Evolutionary conservation across 306 rosid species (phyloP).

Genomic region (Begonia peltatifolia): DNA sequence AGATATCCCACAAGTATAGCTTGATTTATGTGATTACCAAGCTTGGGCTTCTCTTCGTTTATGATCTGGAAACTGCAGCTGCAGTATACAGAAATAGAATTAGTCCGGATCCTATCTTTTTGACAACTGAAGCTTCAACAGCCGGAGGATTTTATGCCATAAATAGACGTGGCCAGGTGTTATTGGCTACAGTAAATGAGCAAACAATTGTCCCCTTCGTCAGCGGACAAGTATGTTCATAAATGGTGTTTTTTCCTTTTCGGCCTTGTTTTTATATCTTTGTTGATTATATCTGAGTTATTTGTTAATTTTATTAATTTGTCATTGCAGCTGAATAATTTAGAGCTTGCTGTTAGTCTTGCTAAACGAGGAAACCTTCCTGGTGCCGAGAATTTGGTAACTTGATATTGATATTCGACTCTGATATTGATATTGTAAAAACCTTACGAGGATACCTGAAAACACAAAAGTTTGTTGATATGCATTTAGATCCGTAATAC

Average conservation of each 20-base stretch:
- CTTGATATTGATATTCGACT: slow-evolving; percentile 3
- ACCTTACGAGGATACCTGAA: too few relatives aligned
- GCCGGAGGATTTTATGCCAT: slow-evolving; percentile 89
- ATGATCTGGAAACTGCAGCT: slow-evolving; percentile 94
- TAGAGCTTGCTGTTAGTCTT: slow-evolving; percentile 97
- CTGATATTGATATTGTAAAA: too few relatives aligned
- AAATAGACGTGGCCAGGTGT: slow-evolving; percentile 95
- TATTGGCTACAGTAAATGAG: slow-evolving; percentile 93
- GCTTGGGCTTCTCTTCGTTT: slow-evolving; percentile 96
- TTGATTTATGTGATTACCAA: slow-evolving; percentile 96
- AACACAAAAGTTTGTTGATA: too few relatives aligned
- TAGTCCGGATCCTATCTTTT: slow-evolving; percentile 96
- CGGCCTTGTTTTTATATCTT: not conserved
- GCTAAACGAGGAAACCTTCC: slow-evolving; percentile 99
- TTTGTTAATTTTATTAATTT: not conserved
- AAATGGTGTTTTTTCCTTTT: slow-evolving; percentile 3
- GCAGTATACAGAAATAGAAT: slow-evolving; percentile 98
- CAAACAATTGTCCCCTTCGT: slow-evolving; percentile 88
- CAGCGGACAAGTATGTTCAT: slow-evolving; percentile 74
- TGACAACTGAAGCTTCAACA: slow-evolving; percentile 92
- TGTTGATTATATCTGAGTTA: not conserved
- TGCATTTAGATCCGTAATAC: too few relatives aligned
- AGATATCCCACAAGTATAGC: slow-evolving; percentile 92
- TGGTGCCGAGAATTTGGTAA: slow-evolving; percentile 95
- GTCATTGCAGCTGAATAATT: slow-evolving; percentile 63